A percentile compares a stretch with the other conserved stretches of the same genome.
These are phyloP conservation scores for Perkinsus marinus DNA, from an alignment of 169 alveolate species.

Conservation along the genomic window DNA sequence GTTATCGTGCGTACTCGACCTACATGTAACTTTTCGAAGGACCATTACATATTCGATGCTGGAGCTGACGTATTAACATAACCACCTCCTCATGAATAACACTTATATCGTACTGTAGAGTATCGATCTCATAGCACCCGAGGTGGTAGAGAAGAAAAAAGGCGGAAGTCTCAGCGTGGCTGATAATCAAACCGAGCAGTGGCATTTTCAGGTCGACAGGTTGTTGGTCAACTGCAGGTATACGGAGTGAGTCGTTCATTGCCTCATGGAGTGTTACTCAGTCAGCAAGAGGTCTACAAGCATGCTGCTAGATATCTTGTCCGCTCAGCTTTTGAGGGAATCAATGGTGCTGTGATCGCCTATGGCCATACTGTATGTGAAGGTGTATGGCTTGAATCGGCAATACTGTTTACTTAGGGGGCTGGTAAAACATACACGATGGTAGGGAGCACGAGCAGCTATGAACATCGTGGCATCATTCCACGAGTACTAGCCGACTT, in stretches of 20 bases:
- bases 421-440: slow-evolving; percentile 87
- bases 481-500: slow-evolving; percentile 72
- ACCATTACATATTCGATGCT: slow-evolving; percentile 46
- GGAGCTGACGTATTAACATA: slow-evolving; percentile 46
- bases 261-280: slow-evolving; percentile 30
- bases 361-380: slow-evolving; percentile 71
- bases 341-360: slow-evolving; percentile 69
- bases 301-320: background rate
- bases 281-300: background rate
- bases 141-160: slow-evolving; percentile 34
- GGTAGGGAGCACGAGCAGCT: slow-evolving; percentile 57
- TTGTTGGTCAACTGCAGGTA: slow-evolving; percentile 14
- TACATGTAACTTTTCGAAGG: slow-evolving; percentile 52
- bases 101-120: background rate
- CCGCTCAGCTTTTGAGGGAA: slow-evolving; percentile 63
- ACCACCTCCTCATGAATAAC: background rate
- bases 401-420: slow-evolving; percentile 26
- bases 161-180: slow-evolving; percentile 40
- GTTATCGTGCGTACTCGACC: slow-evolving; percentile 76
- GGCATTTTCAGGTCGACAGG: slow-evolving; percentile 43
- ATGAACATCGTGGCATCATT: slow-evolving; percentile 72
- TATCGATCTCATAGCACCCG: background rate
- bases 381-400: background rate
- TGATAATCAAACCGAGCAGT: slow-evolving; percentile 57
- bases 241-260: slow-evolving; percentile 61